Evolutionary conservation across 306 rosid species (phyloP), one percentile per base, ranked within the genome.

Genomic region (Castanea mollissima): DNA sequence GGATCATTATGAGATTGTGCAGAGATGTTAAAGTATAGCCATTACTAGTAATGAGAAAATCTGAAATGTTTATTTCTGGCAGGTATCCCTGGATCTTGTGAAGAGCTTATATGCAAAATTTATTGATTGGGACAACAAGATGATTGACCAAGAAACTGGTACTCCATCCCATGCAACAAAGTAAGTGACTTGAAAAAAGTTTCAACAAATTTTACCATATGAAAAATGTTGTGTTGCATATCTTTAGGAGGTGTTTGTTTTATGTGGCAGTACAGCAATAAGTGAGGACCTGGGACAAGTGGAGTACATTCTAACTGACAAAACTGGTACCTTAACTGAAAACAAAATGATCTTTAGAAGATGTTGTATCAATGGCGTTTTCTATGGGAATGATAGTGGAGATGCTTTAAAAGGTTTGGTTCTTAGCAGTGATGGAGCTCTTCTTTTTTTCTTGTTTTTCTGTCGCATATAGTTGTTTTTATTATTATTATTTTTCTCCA

Each of bases 231-330:
- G 55, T 77, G 71, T 29, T 59, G 78, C 84, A 21, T 69, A 52
- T 60, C 74, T 77, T 74, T 91, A 76, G 85, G 83, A 81, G 76
- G 82, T 85, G 69, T 75, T 79, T 90, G 88, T 83, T 80, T 57
- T 85, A 80, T 91, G 90, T 91, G 97, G 90, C 99, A 95, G 99
- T 85, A 95, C 99, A 90, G 97, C 99, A 78, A 95, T 95, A 83
- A 95, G 99, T 14, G 99, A 95, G 85, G 97, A 95, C 87, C 92
- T 95, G 87, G 99, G 99, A 79, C 99, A 95, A 87, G 99, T 95
- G 57, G 99, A 95, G 90, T 95, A 93, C 93, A 93, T 95, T 80
- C 82, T 95, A 92, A 95, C 99, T 25, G 99, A 95, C 89, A 95
- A 95, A 86, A 95, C 99, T 23, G 99, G 99, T 79, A 95, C 99